phyloP scores from a whole-genome alignment of 139 green algal genomes.

The Chlorella vulgaris region DNA sequence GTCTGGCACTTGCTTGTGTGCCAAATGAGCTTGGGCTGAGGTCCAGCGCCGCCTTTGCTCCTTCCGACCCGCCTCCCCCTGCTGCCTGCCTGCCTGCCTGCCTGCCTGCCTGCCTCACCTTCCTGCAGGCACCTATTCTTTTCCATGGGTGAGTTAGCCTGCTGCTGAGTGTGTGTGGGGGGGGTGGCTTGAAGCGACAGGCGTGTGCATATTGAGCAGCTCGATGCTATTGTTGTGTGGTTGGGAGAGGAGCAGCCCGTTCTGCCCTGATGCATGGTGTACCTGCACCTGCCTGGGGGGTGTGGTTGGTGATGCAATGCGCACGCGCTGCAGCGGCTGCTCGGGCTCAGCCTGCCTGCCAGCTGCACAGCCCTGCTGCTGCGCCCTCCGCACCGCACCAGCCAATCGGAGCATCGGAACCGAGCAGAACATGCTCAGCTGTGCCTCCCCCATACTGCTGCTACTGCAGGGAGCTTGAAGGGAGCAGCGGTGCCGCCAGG shows the following conservation, averaged over 20 bases:
- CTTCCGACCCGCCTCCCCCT: background rate
- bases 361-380: background rate
- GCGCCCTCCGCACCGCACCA: background rate
- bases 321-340: too few species aligned
- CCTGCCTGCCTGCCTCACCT: background rate
- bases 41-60: background rate
- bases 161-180: background rate
- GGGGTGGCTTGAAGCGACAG: too few species aligned
- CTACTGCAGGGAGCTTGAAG: slow-evolving; percentile 15
- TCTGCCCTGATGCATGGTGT: background rate
- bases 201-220: too few species aligned
- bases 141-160: slow-evolving; percentile 38
- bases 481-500: background rate
- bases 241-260: too few species aligned
- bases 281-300: background rate
- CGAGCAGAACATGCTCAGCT: background rate
- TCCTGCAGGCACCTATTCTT: slow-evolving; percentile 82
- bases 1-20: too few species aligned
- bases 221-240: too few species aligned
- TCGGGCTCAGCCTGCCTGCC: background rate
- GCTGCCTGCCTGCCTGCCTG: too few species aligned
- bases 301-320: background rate
- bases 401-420: too few species aligned
- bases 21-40: too few species aligned
- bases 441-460: too few species aligned